phyloP scores from a whole-genome alignment of 2,329 filamentous ascomycete genomes.

The Fusarium devonianum region DNA sequence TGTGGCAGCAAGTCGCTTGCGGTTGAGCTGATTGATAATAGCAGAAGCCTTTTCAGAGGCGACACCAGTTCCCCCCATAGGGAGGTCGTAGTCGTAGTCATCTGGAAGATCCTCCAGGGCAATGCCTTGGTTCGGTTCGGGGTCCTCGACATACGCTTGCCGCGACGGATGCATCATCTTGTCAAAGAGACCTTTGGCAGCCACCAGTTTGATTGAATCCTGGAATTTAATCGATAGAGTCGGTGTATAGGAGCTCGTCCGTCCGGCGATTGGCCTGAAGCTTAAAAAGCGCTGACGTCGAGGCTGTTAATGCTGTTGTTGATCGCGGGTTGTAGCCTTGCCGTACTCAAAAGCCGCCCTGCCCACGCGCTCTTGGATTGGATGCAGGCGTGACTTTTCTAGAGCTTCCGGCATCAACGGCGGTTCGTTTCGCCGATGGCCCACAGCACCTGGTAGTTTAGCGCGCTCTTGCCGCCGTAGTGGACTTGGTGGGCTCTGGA shows the following conservation, averaged over 20 bases:
- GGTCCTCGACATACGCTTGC: conserved; percentile 93
- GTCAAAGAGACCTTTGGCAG: conserved; percentile 26
- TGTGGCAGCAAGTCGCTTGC: conserved; percentile 86
- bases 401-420: conserved; percentile 26
- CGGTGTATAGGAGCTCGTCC: no score
- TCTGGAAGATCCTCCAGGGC: conserved; percentile 60
- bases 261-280: background rate
- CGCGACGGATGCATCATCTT: conserved; percentile 84
- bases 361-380: conserved; percentile 24
- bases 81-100: conserved; percentile 87
- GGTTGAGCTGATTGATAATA: conserved; percentile 86
- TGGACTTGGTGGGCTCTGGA: no score
- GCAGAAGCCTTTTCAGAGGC: conserved; percentile 84
- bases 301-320: conserved; percentile 2
- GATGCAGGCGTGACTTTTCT: conserved; percentile 35
- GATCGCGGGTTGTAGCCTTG: conserved; percentile 13
- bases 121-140: conserved; percentile 60
- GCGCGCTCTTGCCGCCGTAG: background rate
- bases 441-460: background rate
- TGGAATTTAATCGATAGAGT: no score
- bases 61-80: conserved; percentile 68
- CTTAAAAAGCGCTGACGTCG: background rate
- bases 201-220: background rate
- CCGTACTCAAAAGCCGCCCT: no score
- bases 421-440: conserved; percentile 42